Evolutionary conservation across 1,284 basidiomycete genomes (phyloP).

Genomic region (Stereum hirsutum): DNA sequence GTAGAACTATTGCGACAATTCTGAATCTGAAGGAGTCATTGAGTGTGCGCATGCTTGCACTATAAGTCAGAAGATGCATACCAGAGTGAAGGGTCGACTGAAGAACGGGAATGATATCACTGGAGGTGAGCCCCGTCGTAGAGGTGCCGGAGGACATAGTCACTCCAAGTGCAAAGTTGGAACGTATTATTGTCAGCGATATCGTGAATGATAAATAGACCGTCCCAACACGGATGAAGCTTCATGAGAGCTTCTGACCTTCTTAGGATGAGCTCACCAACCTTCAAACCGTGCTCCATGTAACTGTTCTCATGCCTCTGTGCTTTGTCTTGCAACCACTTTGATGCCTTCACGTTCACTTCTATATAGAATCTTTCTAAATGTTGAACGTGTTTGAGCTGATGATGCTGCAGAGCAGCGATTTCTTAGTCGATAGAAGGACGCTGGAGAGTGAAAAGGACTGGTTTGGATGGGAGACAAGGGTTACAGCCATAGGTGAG

Average conservation of each 20-base stretch:
- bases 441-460: neutral
- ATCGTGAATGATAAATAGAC: slow-evolving; percentile 9
- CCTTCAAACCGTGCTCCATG: neutral
- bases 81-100: neutral
- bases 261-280: neutral
- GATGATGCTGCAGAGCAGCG: neutral
- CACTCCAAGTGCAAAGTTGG: slow-evolving; percentile 7
- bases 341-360: neutral
- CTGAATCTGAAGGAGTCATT: neutral
- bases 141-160: slow-evolving; percentile 5
- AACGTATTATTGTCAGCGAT: slow-evolving; percentile 10
- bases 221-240: slow-evolving; percentile 10
- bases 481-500: neutral
- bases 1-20: neutral
- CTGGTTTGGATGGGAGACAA: neutral
- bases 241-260: slow-evolving; percentile 3
- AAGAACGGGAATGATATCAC: neutral
- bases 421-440: slow-evolving; percentile 5
- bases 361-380: slow-evolving; percentile 3
- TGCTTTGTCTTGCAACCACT: neutral
- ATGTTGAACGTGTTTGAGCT: slow-evolving; percentile 5
- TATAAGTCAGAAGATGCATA: neutral
- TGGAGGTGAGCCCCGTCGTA: slow-evolving; percentile 7
- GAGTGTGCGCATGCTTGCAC: neutral
- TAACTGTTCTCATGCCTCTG: neutral